Base-by-base conservation (phyloP, 2,329 filamentous ascomycete species). In the Hypoxylon sp. region DNA sequence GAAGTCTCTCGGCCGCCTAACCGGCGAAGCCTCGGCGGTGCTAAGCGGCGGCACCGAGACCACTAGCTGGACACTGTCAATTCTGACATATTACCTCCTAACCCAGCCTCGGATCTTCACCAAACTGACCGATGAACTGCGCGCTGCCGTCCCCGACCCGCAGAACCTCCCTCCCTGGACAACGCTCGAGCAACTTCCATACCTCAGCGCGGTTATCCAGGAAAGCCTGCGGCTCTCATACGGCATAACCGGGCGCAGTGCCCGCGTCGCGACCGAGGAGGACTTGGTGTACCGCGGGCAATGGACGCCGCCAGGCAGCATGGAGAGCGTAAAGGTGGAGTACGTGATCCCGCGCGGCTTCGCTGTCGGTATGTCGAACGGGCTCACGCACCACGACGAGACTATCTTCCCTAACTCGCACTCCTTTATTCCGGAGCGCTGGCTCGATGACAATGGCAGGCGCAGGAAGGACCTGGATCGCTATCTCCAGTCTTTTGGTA, bases 21-120 rank as follows among this genome's bases (percentile, higher is more conserved):
- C 69, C 5, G 71, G 77, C 8, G 81, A 83, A 19, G 77, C 73
- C n/a, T 46, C 73, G 14, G 67, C 74, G 0, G 48, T 81, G 0
- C 73, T 79, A 10, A 74, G 73, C 1, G 82, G 81, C 2, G 82
- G 80, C 2, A 80, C 78, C 10, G 77, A 81, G 42, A 83, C 81
- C 0, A 79, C 76, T 0, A 75, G 75, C 10, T 76, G 76, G 70
- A 73, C 77, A 0, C 71, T 84, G 17, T 69, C 76, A 2, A 66
- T 80, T 5, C 71, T 78, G 6, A 74, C 78, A 6, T 83, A 77
- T 71, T 65, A 81, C 74, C 68, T 83, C 2, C 77, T 81, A 24
- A 63, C 72, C 11, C 74, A 79, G 19, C 78, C 80, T 0, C 3
- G 64, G 0, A 74, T 80, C 3, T 68, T 79, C 0, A 14, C 56